Evolutionary conservation across 257 asterid genomes (phyloP), one percentile per base, ranked within the genome.

Genomic region (Leonotis leonurus): DNA sequence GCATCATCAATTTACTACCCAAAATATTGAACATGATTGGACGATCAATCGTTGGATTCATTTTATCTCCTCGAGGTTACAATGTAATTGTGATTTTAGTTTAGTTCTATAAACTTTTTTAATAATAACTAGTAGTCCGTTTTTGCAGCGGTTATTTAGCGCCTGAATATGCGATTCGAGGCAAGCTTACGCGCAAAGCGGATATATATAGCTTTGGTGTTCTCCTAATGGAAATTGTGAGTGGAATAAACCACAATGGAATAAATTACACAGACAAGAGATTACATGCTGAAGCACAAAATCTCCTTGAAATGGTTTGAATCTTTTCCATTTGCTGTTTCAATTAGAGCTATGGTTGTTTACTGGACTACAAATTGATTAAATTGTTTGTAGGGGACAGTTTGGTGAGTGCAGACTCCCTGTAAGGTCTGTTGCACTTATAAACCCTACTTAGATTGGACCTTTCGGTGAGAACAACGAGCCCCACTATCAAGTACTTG

Each of bases 71-170:
- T 10, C 35, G 30, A 29, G 4, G 3, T 14, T 45, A 13, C 27
- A 2, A 16, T 11, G 58, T 68, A 16, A 12, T 40, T 65, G n/a
- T n/a, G n/a, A n/a, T n/a, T 6, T 18, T 13, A 20, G 18, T 33
- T 10, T 8, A 48, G 26, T 50, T 6, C 6, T 53, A 33, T 45
- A 5, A 43, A 43, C 1, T 3, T 13, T 16, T 17, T 14, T 39
- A 45, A 14, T 36, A 5, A 33, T 64, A 41, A 57, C 45, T 11
- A n/a, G 33, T 59, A n/a, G 12, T 40, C 59, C 39, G 41, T 33
- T 24, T 70, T 55, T 67, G 57, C 77, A 92, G 99, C 13, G 99
- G 99, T 73, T 92, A 92, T 72, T 74, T 92, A 85, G 99, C 99
- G 26, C 97, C 99, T 3, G 99, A 92, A 72, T 92, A 92, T 69